Evolutionary conservation across 148 eudicot genomes (phyloP), one percentile per base, ranked within the genome.

Genomic region (Simmondsia chinensis): DNA sequence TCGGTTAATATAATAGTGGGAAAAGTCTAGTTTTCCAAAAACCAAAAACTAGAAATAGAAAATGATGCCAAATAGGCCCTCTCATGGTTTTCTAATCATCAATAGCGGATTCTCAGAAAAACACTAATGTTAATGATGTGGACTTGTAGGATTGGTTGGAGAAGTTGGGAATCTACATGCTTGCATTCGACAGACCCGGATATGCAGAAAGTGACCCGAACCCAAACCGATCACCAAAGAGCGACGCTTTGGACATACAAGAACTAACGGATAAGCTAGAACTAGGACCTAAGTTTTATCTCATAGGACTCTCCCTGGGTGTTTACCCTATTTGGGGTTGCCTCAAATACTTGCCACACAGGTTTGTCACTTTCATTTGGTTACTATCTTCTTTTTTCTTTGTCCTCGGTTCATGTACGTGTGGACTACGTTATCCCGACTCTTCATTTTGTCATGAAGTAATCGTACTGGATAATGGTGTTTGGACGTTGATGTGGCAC

Each of bases 191-290:
- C 39, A 52, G 70, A 40, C 38, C 70, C 7, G 71, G 70, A 47
- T 52, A 58, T 43, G 60, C 45, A 27, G 70, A 65, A 36, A 66
- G 71, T 31, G 71, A 66, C 48, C 71, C 71, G 39, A 59, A 66
- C 50, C 66, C 71, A 2, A 16, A 43, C 4, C 56, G 66, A 24
- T 59, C 71, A 6, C 51, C 64, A 35, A 60, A 66, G 41, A 48
- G 20, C 30, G 70, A 59, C 40, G 63, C 70, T 46, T 53, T 53
- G 10, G 70, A 65, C 35, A 44, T 65, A 39, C 44, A 65, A 55
- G 65, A 66, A 23, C 64, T 66, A 17, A 57, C 57, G 59, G 71
- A 66, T 6, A 50, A 54, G 26, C 57, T 66, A 2, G 24, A 60
- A 53, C 53, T 60, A 1, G 71, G 71, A 12, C 30, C 53, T 34